Base-by-base conservation (phyloP, 129 eudicot genomes). In the Artemisia argyi region DNA sequence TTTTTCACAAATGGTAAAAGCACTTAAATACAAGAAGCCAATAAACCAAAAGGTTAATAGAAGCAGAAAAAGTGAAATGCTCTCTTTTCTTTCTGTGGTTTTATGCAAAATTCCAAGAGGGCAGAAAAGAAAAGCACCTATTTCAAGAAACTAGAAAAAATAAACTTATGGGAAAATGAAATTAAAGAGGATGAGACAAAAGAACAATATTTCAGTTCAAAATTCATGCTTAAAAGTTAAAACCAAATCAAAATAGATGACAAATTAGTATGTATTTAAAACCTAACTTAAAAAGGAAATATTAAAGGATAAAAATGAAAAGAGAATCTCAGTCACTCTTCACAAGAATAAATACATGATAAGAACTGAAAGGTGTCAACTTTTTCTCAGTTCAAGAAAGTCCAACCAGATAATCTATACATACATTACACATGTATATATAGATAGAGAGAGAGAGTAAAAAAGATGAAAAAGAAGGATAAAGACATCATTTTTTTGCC, bases 261-360 rank as follows among this genome's bases (percentile, higher is more conserved):
- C 69, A 69, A 64, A 28, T 28, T 28, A 28, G 46, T 62, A n/a
- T 39, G 44, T 35, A 55, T 62, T 70, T n/a, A 42, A 44, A 66
- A 66, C 42, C 50, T 65, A 26, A 44, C 68, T 66, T 24, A 77
- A 71, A 77, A 42, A 69, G 81, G 72, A 69, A 59, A 71, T 77
- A 20, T 7, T 61, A 44, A 66, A 66, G 81, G 66, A 52, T 59
- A 68, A 76, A 67, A 72, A 51, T 58, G 58, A 72, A 56, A 76
- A 72, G 71, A 76, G 85, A 81, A 81, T 81, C 82, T 81, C 73
- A 81, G 79, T 76, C 77, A 65, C 85, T 30, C 71, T 76, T 81
- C 80, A 68, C 79, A 71, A 74, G 77, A 81, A 81, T 77, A 72
- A 70, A 70, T 65, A 70, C 66, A 61, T 79, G 83, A 75, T 79